Evolutionary conservation across 1,284 basidiomycete species (phyloP), one percentile per base, ranked within the genome.

Genomic region (Marasmius tenuissimus): DNA sequence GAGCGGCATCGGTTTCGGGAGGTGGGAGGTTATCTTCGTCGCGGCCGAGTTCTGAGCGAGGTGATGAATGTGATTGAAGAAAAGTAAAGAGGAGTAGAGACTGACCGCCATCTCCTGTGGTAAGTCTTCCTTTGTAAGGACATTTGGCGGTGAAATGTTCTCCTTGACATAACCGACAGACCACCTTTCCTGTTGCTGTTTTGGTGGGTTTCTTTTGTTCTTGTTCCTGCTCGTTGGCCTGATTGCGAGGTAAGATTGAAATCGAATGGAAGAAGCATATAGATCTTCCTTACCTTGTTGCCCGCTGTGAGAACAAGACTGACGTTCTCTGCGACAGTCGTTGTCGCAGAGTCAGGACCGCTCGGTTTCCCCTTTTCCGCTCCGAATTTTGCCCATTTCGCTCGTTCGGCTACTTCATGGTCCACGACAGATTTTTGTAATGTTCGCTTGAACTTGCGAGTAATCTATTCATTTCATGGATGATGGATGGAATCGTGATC

Each of bases 71-170:
- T 59, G 56, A 47, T 50, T 57, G 58, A 61, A 39, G 56, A 63
- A 61, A 64, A 58, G 52, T 38, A 34, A 27, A 39, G 57, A 58
- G 22, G 18, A 39, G 50, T 39, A 37, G 66, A 67, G 16, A 18
- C 20, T 16, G 18, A 62, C 16, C 65, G 33, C 61, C 68, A 84
- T 86, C 85, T 3, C 81, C 74, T 22, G 78, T 82, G 56, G 93
- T 91, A 57, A 94, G 82, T 11, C 91, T 93, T 20, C 91, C 86
- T 78, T 96, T 97, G 86, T 97, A 97, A 11, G 97, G 97, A 85
- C 97, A 99, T 76, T 96, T 96, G 64, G 96, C 92, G 11, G 97
- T 99, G 77, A 96, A 99, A 80, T 99, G 97, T 68, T 93, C 93
- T 61, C 97, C 97, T 75, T 97, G 95, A 81, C 97, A 99, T 62